Evolutionary conservation across 2,329 filamentous ascomycete species (phyloP).

Genomic region (Talaromyces sp.): DNA sequence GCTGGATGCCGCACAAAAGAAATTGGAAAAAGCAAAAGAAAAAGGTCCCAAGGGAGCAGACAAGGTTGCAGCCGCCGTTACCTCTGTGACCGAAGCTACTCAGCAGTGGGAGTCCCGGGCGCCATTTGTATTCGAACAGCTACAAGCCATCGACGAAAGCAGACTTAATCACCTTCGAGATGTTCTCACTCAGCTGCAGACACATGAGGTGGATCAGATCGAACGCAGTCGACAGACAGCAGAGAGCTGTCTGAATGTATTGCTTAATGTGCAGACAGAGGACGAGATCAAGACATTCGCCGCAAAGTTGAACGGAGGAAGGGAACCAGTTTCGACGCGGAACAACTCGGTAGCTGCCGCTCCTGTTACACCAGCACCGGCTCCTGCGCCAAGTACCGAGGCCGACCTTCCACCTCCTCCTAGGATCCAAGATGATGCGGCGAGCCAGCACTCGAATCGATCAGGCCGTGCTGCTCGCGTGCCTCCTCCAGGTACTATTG

Average conservation of each 20-base stretch:
- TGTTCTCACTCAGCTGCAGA: conserved; percentile 86
- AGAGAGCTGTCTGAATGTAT: conserved; percentile 74
- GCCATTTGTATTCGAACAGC: conserved; percentile 88
- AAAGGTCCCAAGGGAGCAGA: conserved; percentile 71
- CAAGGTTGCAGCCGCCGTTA: conserved; percentile 72
- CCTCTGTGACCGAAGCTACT: conserved; percentile 72
- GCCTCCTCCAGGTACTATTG: conserved; percentile 32
- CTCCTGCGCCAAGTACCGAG: conserved; percentile 29
- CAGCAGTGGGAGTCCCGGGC: conserved; percentile 92
- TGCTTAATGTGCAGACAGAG: conserved; percentile 82
- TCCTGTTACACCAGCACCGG: conserved; percentile 22
- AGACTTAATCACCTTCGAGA: conserved; percentile 88
- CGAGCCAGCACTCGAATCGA: conserved; percentile 55
- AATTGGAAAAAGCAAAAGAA: conserved; percentile 76
- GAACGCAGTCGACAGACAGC: conserved; percentile 72
- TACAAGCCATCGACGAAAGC: conserved; percentile 87
- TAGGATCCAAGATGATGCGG: conserved; percentile 51
- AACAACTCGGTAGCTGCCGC: conserved; percentile 27
- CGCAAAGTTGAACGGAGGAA: conserved; percentile 39
- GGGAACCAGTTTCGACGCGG: conserved; percentile 31
- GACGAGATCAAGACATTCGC: conserved; percentile 69
- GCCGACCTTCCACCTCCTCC: conserved; percentile 38
- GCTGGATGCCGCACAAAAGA: conserved; percentile 78
- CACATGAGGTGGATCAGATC: conserved; percentile 83
- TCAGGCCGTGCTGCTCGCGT: conserved; percentile 41